Evolutionary conservation across 371 early-diverging fungal species (phyloP).

Genomic region (Mucor velutinosus): DNA sequence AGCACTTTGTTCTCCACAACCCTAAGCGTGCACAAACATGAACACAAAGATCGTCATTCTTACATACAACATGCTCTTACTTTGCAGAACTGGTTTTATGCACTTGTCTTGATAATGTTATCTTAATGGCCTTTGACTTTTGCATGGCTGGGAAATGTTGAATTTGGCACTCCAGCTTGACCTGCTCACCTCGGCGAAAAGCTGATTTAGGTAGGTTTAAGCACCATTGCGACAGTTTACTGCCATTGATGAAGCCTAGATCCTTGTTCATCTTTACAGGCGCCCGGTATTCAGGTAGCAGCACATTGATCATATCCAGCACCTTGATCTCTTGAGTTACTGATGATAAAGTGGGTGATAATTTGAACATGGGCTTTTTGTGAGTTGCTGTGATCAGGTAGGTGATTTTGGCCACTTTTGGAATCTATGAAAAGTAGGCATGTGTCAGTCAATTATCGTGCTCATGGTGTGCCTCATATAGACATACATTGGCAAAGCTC

Average conservation of each 20-base stretch:
- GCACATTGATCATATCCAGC: slow-evolving; percentile 15
- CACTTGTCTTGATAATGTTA: slow-evolving; percentile 12
- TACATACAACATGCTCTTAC: slow-evolving; percentile 7
- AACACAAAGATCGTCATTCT: neutral
- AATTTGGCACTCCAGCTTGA: slow-evolving; percentile 11
- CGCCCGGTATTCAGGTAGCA: neutral
- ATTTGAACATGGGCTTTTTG: slow-evolving; percentile 20
- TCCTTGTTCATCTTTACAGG: slow-evolving; percentile 2
- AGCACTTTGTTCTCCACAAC: slow-evolving; percentile 12
- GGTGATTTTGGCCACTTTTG: slow-evolving; percentile 14
- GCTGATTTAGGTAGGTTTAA: slow-evolving; percentile 8
- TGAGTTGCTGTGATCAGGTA: slow-evolving; percentile 20
- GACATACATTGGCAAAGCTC: slow-evolving; percentile 11
- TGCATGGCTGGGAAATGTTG: slow-evolving; percentile 21
- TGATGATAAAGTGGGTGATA: slow-evolving; percentile 8
- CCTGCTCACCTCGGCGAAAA: slow-evolving; percentile 10
- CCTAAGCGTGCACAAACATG: neutral
- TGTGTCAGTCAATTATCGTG: neutral
- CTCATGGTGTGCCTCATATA: neutral
- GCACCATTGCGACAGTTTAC: slow-evolving; percentile 15
- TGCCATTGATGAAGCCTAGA: slow-evolving; percentile 15
- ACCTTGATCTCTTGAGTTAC: neutral
- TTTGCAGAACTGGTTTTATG: slow-evolving; percentile 16
- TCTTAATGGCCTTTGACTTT: slow-evolving; percentile 8
- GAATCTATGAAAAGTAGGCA: slow-evolving; percentile 6